phyloP scores from a whole-genome alignment of 345 rosid species.

The Eucalyptus marginata region DNA sequence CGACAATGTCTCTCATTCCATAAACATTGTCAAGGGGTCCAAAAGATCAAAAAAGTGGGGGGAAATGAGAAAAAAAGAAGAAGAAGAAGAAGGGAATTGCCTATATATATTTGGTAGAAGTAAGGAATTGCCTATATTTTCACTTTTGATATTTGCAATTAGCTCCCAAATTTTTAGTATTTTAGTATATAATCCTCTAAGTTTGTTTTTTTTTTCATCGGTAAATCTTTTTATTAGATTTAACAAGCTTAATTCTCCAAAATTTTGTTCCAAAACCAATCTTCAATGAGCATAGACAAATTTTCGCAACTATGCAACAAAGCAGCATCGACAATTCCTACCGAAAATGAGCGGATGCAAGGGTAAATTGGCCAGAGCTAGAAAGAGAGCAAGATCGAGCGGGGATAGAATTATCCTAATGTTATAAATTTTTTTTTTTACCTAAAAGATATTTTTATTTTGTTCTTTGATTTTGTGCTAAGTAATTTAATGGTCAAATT shows the following conservation, averaged over 20 bases:
- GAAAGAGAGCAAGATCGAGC: not conserved
- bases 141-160: not conserved
- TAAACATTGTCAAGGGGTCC: accelerated
- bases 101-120: no score
- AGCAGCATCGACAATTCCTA: accelerated
- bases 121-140: not conserved
- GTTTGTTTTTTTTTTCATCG: not conserved
- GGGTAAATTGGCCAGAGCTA: not conserved
- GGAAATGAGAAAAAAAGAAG: no score
- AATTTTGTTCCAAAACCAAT: no score
- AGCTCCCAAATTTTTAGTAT: not conserved
- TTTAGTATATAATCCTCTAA: not conserved
- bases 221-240: not conserved
- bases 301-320: no score
- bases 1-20: not conserved
- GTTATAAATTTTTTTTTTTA: no score
- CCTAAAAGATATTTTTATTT: no score
- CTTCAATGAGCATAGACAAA: accelerated
- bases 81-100: no score
- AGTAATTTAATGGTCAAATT: not conserved
- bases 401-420: no score
- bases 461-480: not conserved
- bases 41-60: not conserved
- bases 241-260: no score
- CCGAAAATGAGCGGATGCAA: no score